Evolutionary conservation across 345 rosid species (phyloP).

Genomic region (Ceriops decandra): DNA sequence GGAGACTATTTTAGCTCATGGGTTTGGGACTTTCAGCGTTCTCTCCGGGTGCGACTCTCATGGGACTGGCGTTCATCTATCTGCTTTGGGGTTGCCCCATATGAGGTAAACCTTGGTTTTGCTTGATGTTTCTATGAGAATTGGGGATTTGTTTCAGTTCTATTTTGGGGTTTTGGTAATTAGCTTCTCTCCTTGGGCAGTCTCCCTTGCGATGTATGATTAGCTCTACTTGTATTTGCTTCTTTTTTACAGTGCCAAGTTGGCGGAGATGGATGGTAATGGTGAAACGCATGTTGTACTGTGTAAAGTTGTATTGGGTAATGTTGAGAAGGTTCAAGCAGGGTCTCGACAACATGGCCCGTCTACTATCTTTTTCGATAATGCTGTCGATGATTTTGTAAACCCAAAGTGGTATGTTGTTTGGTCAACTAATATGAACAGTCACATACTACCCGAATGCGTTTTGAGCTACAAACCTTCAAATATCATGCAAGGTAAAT

Average conservation of each 20-base stretch:
- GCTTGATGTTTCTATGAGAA: background rate
- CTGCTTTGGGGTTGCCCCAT: constrained; percentile 37
- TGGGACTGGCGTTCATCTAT: constrained; percentile 41
- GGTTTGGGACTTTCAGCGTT: constrained; percentile 33
- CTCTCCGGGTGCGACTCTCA: constrained; percentile 15
- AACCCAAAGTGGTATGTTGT: constrained; percentile 39
- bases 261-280: constrained; percentile 36
- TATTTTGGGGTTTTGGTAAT: background rate
- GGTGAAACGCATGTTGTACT: constrained; percentile 43
- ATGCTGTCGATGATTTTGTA: constrained; percentile 42
- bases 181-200: background rate
- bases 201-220: background rate
- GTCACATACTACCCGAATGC: constrained; percentile 40
- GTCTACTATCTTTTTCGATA: constrained; percentile 29
- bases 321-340: constrained; percentile 34
- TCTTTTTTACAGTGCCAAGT: constrained; percentile 25
- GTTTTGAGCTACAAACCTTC: constrained; percentile 44
- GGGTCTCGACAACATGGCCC: constrained; percentile 44
- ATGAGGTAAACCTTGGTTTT: constrained; percentile 20
- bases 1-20: constrained; percentile 34
- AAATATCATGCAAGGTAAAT: constrained; percentile 23
- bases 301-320: constrained; percentile 47
- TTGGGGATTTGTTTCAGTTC: background rate
- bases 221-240: background rate
- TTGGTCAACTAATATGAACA: constrained; percentile 41